Percentiles rank a stretch among this genome's conserved stretches.
These are phyloP conservation scores for Rickenella mellea DNA, from an alignment of 768 basidiomycete species.

Conservation along the genomic window DNA sequence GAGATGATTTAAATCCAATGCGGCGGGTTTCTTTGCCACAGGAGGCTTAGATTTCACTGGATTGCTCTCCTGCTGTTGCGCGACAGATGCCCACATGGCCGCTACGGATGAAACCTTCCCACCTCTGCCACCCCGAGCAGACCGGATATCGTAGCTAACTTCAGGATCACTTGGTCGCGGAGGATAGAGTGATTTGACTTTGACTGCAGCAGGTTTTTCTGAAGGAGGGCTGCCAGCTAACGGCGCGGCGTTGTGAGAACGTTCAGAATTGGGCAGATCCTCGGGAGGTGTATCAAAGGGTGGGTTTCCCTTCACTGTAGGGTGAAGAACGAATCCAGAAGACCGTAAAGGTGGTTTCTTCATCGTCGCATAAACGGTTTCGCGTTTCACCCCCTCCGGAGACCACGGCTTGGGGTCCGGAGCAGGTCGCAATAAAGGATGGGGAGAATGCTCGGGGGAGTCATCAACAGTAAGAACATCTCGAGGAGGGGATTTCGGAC, in stretches of 20 bases:
- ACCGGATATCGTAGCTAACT: slow-evolving; percentile 62
- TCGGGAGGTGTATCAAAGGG: slow-evolving; percentile 34
- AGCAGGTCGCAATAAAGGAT: background rate
- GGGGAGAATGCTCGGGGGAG: background rate
- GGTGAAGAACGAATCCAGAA: slow-evolving; percentile 49
- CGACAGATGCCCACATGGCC: slow-evolving; percentile 54
- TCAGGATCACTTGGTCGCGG: slow-evolving; percentile 33
- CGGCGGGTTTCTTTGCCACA: background rate
- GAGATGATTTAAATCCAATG: too few species aligned
- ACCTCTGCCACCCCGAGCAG: slow-evolving; percentile 69
- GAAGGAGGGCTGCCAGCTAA: background rate
- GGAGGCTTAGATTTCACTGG: slow-evolving; percentile 6
- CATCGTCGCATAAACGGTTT: slow-evolving; percentile 6
- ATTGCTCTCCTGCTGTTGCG: slow-evolving; percentile 9
- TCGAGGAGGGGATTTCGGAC: too few species aligned
- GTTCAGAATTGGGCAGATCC: slow-evolving; percentile 26
- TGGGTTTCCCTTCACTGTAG: background rate
- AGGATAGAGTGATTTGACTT: background rate
- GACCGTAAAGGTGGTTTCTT: slow-evolving; percentile 39
- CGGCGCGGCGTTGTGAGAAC: background rate
- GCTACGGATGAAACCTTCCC: slow-evolving; percentile 68
- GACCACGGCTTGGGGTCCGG: background rate
- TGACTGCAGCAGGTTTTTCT: background rate
- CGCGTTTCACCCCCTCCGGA: background rate
- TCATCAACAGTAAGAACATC: background rate